Evolutionary conservation across 2,329 filamentous ascomycete species (phyloP), one percentile per base, ranked within the genome.

Genomic region (Helotiales sp.): DNA sequence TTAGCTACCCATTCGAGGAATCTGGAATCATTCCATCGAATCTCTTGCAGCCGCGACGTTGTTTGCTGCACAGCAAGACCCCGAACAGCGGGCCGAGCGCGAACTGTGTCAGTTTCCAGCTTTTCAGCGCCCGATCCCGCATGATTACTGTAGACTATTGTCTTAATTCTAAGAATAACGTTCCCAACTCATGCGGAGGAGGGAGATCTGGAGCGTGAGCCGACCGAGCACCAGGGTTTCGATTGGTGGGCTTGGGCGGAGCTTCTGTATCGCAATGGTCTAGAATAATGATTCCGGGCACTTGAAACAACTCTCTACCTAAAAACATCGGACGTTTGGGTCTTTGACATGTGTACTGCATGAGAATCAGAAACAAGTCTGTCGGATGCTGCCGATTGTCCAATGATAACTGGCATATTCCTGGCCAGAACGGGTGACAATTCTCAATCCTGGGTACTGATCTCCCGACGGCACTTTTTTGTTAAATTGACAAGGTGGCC

Each of bases 161-260:
- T 22, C 47, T 80, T 25, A 57, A 69, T 3, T 52, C 48, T 38
- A 36, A 38, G 19, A 40, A 42, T 52, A 52, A 13, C 24, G 10
- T 10, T 19, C 6, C 31, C 25, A 9, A 24, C 33, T 52, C 22
- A 52, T 52, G 50, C 50, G 34, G 33, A 29, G 22, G 33, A 22
- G 25, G 25, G 46, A 17, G 29, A 48, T 48, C 46, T 52, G 50
- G 33, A 38, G 48, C 48, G 3, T 17, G 15, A 50, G 47, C 5
- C 34, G 22, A 9, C 4, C 34, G 50, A 29, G 50, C 34, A 30
- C 31, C 31, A 8, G n/a, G 13, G 46, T 48, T 48, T 48, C 46
- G 46, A 17, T 30, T 48, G 8, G 17, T 10, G 27, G 3, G 13
- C 7, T n/a, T 27, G 25, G 40, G 36, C 34, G 22, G 27, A 30